Evolutionary conservation across 192 early-diverging fungal species (phyloP), one percentile per base, ranked within the genome.

Genomic region (Coemansia interrupta): DNA sequence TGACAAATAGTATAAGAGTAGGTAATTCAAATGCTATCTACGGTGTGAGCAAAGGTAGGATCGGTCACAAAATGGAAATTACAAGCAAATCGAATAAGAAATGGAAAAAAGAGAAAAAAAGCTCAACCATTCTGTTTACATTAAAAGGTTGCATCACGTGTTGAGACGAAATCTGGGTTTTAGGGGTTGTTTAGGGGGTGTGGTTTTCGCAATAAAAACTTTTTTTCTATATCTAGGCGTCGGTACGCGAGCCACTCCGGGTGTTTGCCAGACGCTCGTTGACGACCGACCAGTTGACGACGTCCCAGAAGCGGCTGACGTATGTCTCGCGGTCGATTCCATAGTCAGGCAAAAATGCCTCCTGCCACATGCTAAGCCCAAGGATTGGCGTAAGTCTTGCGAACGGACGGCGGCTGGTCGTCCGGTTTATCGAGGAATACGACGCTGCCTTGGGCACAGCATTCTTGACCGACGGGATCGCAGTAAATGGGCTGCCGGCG

Each of bases 281-380:
- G 40, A 82, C 75, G 23, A 54, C 60, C 7, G 59, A 48, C 80
- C 80, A 82, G 70, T 82, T 65, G 36, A 82, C 55, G 15, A 56
- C 59, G 17, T 82, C 60, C 74, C 75, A 82, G 61, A 78, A 82
- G 55, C 64, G 64, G 15, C 51, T 38, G 44, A 82, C 62, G 28
- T 82, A 82, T 8, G 63, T 36, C 11, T 56, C 58, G 39, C 69
- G 61, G 18, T 82, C 69, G 47, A 78, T 46, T 1, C 43, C 68
- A 26, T 82, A 82, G 61, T 82, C 72, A 9, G 63, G 71, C 46
- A 82, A 19, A 40, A 53, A 82, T 6, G 80, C 67, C 49, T 82
- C 72, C 52, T 82, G 72, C 80, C 80, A 82, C 75, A 82, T 78
- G 65, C 66, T 82, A 9, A 82, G 61, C 0, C 68, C 64, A 23